These are phyloP conservation scores for Hypoxylon crocopeplum DNA, from an alignment of 495 filamentous ascomycete genomes.

Conservation along the genomic window DNA sequence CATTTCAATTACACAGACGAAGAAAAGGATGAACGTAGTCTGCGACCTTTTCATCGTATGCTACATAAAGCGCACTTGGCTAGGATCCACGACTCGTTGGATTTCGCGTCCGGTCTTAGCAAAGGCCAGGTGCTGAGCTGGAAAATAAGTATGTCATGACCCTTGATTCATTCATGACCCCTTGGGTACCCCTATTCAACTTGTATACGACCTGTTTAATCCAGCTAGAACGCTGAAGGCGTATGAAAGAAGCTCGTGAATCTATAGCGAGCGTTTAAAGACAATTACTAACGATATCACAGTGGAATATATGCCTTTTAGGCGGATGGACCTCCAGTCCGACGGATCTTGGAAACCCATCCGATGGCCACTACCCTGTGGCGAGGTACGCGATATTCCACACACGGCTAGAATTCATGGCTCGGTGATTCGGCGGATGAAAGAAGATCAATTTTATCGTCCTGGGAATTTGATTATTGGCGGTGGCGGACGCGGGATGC, in stretches of 20 bases:
- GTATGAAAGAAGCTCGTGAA: no score
- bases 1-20: slow-evolving; percentile 26
- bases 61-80: slow-evolving; percentile 65
- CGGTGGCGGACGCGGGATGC: slow-evolving; percentile 73
- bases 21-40: slow-evolving; percentile 5
- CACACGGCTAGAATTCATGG: slow-evolving; percentile 72
- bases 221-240: not conserved
- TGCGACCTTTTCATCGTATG: slow-evolving; percentile 59
- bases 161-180: not conserved
- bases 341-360: slow-evolving; percentile 86
- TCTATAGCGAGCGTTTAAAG: not conserved
- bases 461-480: slow-evolving; percentile 85
- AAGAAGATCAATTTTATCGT: slow-evolving; percentile 67
- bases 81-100: slow-evolving; percentile 76
- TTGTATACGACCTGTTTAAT: no score
- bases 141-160: slow-evolving; percentile 61
- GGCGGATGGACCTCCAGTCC: slow-evolving; percentile 76
- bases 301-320: slow-evolving; percentile 84
- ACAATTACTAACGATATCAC: not conserved
- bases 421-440: slow-evolving; percentile 76
- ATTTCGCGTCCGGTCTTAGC: slow-evolving; percentile 68
- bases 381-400: slow-evolving; percentile 84
- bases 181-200: no score
- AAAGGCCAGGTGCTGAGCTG: slow-evolving; percentile 68
- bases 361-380: slow-evolving; percentile 78